Percentiles rank a stretch among this genome's conserved stretches.
Conservation (phyloP, 1,284 basidiomycete species). For the Boletus mariae region DNA sequence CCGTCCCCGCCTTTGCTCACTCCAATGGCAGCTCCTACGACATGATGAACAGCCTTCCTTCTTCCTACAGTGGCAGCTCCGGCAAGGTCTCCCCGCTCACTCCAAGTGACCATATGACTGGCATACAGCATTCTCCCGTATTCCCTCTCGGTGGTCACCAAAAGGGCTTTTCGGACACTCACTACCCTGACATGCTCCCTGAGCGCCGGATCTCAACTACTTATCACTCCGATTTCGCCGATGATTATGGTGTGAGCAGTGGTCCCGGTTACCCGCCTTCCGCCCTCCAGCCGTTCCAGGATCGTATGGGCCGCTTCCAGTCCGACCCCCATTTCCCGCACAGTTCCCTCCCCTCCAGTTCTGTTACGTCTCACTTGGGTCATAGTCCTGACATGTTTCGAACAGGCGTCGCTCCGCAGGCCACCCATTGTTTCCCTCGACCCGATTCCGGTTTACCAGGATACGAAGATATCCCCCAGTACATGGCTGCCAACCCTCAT, state of each 20-base stretch:
- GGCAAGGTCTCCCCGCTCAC: conserved; percentile 73
- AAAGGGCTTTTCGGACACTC: conserved; percentile 54
- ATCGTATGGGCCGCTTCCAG: conserved; percentile 51
- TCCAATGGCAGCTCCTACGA: conserved; percentile 55
- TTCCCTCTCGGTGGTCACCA: conserved; percentile 42
- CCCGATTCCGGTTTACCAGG: conserved; percentile 43
- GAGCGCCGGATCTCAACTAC: conserved; percentile 54
- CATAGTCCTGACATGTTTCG: conserved; percentile 54
- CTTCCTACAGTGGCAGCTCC: conserved; percentile 54
- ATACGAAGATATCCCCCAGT: conserved; percentile 57
- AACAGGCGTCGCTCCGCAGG: conserved; percentile 58
- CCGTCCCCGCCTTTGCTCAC: conserved; percentile 52
- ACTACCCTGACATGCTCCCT: conserved; percentile 50
- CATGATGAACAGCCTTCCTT: conserved; percentile 57
- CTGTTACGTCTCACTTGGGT: conserved; percentile 44
- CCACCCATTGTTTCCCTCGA: conserved; percentile 52
- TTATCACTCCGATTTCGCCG: conserved; percentile 57
- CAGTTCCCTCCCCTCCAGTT: conserved; percentile 36
- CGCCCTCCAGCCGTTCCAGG: conserved; percentile 52
- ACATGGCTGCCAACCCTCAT: conserved; percentile 49
- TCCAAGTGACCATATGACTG: conserved; percentile 57
- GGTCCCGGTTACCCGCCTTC: conserved; percentile 46
- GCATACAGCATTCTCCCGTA: conserved; percentile 50
- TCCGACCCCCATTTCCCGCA: conserved; percentile 48
- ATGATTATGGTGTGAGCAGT: conserved; percentile 56